phyloP scores from a whole-genome alignment of 2,329 filamentous ascomycete species.

The Diplodia intermedia region DNA sequence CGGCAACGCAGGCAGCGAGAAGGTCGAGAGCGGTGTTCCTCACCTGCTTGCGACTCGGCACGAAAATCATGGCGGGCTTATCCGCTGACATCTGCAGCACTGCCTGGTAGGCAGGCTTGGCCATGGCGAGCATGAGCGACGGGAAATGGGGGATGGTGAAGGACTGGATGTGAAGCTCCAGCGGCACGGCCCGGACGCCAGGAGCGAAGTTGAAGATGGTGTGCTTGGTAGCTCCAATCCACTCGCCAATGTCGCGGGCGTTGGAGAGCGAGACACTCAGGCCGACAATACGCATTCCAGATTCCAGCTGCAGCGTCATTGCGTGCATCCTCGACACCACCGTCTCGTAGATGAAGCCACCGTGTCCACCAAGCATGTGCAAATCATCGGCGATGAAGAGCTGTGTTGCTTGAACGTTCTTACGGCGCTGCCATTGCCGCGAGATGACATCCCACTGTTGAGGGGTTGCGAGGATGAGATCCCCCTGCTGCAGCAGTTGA shows the following conservation, averaged over 20 bases:
- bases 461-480: slow-evolving; percentile 91
- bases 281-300: slow-evolving; percentile 84
- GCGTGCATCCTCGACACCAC: slow-evolving; percentile 98
- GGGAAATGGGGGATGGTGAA: slow-evolving; percentile 97
- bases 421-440: slow-evolving; percentile 93
- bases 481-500: slow-evolving; percentile 83
- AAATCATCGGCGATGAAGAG: slow-evolving; percentile 95
- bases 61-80: slow-evolving; percentile 89
- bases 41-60: slow-evolving; percentile 92
- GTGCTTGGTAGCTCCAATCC: slow-evolving; percentile 97
- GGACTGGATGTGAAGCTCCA: slow-evolving; percentile 94
- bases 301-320: slow-evolving; percentile 86
- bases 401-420: slow-evolving; percentile 89
- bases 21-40: slow-evolving; percentile 86
- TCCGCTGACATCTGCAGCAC: slow-evolving; percentile 87
- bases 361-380: slow-evolving; percentile 85
- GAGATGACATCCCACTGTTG: slow-evolving; percentile 96
- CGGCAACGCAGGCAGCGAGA: slow-evolving; percentile 82
- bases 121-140: slow-evolving; percentile 98
- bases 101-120: slow-evolving; percentile 88
- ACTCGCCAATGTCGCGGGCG: slow-evolving; percentile 92
- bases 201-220: slow-evolving; percentile 99
- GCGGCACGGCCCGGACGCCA: slow-evolving; percentile 82
- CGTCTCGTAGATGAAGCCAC: slow-evolving; percentile 91
- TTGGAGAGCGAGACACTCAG: slow-evolving; percentile 92